Percentiles rank a stretch among this genome's conserved stretches.
phyloP scores from a whole-genome alignment of 176 grass and related monocot genomes.

The Coix lacrymajobi region DNA sequence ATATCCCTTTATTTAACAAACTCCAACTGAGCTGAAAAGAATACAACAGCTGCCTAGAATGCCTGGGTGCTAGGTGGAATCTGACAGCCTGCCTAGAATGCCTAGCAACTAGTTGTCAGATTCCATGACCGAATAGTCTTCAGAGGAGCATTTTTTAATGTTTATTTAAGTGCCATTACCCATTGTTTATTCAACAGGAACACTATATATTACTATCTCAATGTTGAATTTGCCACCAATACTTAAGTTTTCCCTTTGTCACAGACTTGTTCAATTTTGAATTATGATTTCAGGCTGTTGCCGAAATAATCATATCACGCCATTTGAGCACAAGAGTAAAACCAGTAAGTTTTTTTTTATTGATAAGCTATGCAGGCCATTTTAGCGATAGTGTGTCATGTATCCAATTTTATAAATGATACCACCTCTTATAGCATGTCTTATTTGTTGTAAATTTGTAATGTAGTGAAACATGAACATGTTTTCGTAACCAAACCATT shows the following conservation, averaged over 20 bases:
- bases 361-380: not conserved
- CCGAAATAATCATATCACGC: conserved; percentile 81
- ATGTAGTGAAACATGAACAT: not conserved
- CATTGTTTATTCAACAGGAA: conserved; percentile 5
- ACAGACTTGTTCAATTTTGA: conserved; percentile 1
- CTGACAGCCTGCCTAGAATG: not conserved
- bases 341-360: conserved; percentile 51
- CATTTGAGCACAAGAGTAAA: conserved; percentile 68
- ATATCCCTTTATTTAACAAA: not conserved
- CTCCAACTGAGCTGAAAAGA: not conserved
- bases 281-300: conserved; percentile 67
- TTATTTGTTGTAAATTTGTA: conserved; percentile 5
- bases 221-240: not conserved
- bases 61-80: not conserved
- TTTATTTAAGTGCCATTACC: not conserved
- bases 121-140: conserved; percentile 9
- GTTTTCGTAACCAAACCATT: not conserved
- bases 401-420: not conserved
- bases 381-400: not conserved
- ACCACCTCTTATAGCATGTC: not conserved
- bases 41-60: not conserved
- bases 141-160: not conserved
- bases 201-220: not conserved
- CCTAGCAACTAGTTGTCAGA: not conserved
- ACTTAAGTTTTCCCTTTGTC: not conserved